Evolutionary conservation across 371 early-diverging fungal species (phyloP).

Genomic region (Capillidium rhysosporum): DNA sequence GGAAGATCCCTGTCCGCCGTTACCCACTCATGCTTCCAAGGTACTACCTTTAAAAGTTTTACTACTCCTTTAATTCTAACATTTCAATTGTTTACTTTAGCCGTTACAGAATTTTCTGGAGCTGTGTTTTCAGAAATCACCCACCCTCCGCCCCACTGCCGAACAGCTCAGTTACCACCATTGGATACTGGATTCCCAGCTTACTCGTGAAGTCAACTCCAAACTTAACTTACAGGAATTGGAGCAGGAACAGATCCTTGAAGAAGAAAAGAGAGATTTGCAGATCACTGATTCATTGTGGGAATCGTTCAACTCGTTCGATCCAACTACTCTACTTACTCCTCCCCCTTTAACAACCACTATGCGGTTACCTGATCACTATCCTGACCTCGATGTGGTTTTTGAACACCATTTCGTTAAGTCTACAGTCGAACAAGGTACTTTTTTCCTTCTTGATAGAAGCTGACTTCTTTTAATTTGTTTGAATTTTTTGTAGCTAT

Average conservation of each 20-base stretch:
- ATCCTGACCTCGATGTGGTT: neutral
- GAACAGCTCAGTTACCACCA: constrained; percentile 34
- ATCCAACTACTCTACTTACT: neutral
- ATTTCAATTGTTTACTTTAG: constrained; percentile 4
- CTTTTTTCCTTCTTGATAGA: too few relatives aligned
- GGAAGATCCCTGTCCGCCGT: constrained; percentile 68
- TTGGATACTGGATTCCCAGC: constrained; percentile 36
- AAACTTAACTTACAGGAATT: neutral
- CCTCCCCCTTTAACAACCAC: neutral
- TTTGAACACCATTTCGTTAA: constrained; percentile 16
- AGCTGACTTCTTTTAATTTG: neutral
- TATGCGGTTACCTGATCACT: neutral
- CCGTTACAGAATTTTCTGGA: constrained; percentile 52
- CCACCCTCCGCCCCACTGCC: constrained; percentile 45
- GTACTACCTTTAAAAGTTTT: constrained; percentile 7
- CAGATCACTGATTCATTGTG: neutral
- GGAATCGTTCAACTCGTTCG: neutral
- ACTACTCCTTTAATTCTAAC: neutral
- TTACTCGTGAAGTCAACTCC: neutral
- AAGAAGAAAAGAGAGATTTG: neutral
- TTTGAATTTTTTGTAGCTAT: constrained; percentile 11
- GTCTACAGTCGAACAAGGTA: constrained; percentile 20
- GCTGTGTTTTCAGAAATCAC: constrained; percentile 65
- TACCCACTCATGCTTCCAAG: constrained; percentile 53
- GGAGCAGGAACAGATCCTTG: neutral